These are phyloP conservation scores for Hygrophoropsis aurantiaca DNA, from an alignment of 768 basidiomycete genomes.

Conservation along the genomic window DNA sequence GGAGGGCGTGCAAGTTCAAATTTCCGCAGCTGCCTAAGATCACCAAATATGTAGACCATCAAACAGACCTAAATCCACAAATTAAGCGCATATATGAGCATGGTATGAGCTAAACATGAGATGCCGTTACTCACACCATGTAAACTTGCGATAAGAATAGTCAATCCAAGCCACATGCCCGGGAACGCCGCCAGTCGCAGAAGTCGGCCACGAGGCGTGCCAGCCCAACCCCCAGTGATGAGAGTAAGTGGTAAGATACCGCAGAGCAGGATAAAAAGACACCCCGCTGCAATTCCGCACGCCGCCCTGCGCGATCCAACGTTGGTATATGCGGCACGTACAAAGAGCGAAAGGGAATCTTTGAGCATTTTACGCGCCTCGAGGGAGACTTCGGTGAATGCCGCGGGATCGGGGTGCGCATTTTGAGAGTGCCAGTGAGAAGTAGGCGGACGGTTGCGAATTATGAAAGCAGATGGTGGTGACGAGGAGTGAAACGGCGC, in stretches of 20 bases:
- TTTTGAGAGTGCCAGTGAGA: conserved; percentile 27
- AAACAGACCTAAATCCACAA: conserved; percentile 48
- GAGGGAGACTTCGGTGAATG: conserved; percentile 59
- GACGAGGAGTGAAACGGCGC: conserved; percentile 53
- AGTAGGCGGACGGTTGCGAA: conserved; percentile 9
- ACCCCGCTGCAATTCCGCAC: conserved; percentile 68
- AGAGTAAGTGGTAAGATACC: conserved; percentile 55
- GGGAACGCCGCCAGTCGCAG: conserved; percentile 60
- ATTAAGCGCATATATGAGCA: conserved; percentile 1
- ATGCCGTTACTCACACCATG: conserved; percentile 51
- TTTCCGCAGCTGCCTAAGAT: conserved; percentile 72
- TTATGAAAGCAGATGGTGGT: conserved; percentile 24
- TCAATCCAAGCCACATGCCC: conserved; percentile 69
- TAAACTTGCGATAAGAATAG: conserved; percentile 58
- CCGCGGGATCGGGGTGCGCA: conserved; percentile 61
- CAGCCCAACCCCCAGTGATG: conserved; percentile 35
- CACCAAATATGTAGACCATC: conserved; percentile 78
- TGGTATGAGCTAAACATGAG: background rate
- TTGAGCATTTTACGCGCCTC: conserved; percentile 61
- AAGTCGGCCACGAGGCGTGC: conserved; percentile 43
- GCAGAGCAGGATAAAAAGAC: conserved; percentile 46
- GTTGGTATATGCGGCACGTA: conserved; percentile 62
- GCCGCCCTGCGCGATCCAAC: conserved; percentile 70
- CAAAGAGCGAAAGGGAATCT: conserved; percentile 64
- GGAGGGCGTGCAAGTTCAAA: conserved; percentile 75